A percentile compares a stretch with the other conserved stretches of the same genome.
Evolutionary conservation across 345 rosid genomes (phyloP).

Genomic region (Ceriops decandra): DNA sequence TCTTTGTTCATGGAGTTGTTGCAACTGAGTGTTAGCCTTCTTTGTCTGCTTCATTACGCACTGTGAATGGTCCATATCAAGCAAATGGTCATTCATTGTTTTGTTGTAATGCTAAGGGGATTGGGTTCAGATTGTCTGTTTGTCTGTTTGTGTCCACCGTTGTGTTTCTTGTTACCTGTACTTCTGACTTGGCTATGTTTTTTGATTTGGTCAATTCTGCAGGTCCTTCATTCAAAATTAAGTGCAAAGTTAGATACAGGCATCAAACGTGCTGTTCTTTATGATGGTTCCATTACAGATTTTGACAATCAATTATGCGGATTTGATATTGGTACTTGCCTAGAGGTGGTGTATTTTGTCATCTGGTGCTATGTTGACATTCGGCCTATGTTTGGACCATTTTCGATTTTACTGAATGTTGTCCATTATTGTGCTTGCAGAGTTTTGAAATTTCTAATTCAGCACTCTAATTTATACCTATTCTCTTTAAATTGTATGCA

Average conservation of each 20-base stretch:
- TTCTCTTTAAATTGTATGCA: not conserved
- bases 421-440: not conserved
- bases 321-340: constrained; percentile 83
- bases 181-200: not conserved
- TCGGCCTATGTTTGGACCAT: not conserved
- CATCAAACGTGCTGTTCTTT: constrained; percentile 65
- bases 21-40: no score
- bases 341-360: constrained; percentile 52
- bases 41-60: no score
- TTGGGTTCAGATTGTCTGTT: not conserved
- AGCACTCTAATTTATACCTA: not conserved
- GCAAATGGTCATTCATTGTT: not conserved
- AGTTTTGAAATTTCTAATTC: not conserved
- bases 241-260: constrained; percentile 35
- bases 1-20: no score
- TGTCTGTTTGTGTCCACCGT: not conserved
- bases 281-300: constrained; percentile 75
- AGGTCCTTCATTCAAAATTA: constrained; percentile 82
- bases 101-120: not conserved
- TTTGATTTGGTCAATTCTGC: constrained; percentile 22
- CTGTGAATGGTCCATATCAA: no score
- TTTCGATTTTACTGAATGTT: not conserved
- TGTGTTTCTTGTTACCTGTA: not conserved
- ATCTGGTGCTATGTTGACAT: not conserved
- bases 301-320: constrained; percentile 66